These are phyloP conservation scores for Aspergillus sergii DNA, from an alignment of 2,329 filamentous ascomycete species.

Conservation along the genomic window DNA sequence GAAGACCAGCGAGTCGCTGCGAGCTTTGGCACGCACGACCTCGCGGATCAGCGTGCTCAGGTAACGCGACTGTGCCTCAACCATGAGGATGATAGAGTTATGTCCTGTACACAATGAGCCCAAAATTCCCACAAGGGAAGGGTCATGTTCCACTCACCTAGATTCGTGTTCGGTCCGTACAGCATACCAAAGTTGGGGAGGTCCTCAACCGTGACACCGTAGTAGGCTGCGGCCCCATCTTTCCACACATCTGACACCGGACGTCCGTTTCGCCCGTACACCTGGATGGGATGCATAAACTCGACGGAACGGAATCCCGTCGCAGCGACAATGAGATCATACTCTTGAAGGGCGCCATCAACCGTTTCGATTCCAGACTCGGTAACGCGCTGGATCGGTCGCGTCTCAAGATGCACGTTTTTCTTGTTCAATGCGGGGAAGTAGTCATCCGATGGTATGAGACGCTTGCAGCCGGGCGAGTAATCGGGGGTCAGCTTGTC, in stretches of 20 bases:
- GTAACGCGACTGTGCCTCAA: constrained; percentile 60
- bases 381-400: constrained; percentile 50
- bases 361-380: constrained; percentile 51
- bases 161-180: constrained; percentile 61
- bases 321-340: constrained; percentile 60
- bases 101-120: constrained; percentile 40
- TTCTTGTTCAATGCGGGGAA: constrained; percentile 52
- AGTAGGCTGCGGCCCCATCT: constrained; percentile 54
- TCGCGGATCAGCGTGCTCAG: constrained; percentile 54
- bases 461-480: constrained; percentile 56
- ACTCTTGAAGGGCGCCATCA: constrained; percentile 45
- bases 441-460: constrained; percentile 60
- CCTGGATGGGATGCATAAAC: constrained; percentile 60
- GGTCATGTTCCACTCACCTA: constrained; percentile 28
- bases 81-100: constrained; percentile 64
- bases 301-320: constrained; percentile 63
- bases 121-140: not conserved
- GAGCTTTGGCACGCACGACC: constrained; percentile 49
- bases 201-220: constrained; percentile 54
- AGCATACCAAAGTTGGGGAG: constrained; percentile 61
- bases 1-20: constrained; percentile 47
- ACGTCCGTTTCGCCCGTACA: constrained; percentile 50
- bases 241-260: constrained; percentile 56
- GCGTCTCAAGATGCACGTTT: constrained; percentile 57
- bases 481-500: constrained; percentile 58